Conservation (phyloP, 1,284 basidiomycete species). For the Xerocomus nothofagi region DNA sequence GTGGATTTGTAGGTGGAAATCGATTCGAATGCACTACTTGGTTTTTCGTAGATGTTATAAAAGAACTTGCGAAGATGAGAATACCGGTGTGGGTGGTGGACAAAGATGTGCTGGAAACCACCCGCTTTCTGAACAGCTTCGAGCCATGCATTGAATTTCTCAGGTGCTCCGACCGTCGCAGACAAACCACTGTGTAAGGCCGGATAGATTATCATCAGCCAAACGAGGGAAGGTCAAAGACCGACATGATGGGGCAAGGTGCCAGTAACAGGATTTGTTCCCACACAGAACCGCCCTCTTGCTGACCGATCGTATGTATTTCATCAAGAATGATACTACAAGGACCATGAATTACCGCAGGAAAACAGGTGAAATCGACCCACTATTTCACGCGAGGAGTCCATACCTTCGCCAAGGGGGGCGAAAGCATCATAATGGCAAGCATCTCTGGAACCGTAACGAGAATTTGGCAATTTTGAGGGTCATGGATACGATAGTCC, state of each 20-base stretch:
- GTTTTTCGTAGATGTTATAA: conserved; percentile 41
- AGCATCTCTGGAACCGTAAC: conserved; percentile 72
- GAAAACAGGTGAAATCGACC: conserved; percentile 6
- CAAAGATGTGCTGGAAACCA: conserved; percentile 55
- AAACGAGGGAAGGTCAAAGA: conserved; percentile 18
- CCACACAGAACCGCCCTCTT: conserved; percentile 68
- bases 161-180: conserved; percentile 65
- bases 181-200: conserved; percentile 56
- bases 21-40: conserved; percentile 37
- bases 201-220: background rate
- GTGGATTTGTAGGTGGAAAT: conserved; percentile 40
- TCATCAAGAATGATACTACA: conserved; percentile 69
- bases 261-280: conserved; percentile 66
- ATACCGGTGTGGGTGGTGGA: conserved; percentile 66
- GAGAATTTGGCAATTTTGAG: conserved; percentile 67
- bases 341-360: background rate
- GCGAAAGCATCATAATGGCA: conserved; percentile 66
- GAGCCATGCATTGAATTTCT: conserved; percentile 66
- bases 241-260: conserved; percentile 68
- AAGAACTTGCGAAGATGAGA: conserved; percentile 69
- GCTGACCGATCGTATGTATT: conserved; percentile 70
- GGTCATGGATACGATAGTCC: conserved; percentile 62
- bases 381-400: conserved; percentile 61
- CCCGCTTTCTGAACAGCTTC: conserved; percentile 57
- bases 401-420: conserved; percentile 60